phyloP scores from a whole-genome alignment of 106 monocot species.

The Iris macrosiphon region DNA sequence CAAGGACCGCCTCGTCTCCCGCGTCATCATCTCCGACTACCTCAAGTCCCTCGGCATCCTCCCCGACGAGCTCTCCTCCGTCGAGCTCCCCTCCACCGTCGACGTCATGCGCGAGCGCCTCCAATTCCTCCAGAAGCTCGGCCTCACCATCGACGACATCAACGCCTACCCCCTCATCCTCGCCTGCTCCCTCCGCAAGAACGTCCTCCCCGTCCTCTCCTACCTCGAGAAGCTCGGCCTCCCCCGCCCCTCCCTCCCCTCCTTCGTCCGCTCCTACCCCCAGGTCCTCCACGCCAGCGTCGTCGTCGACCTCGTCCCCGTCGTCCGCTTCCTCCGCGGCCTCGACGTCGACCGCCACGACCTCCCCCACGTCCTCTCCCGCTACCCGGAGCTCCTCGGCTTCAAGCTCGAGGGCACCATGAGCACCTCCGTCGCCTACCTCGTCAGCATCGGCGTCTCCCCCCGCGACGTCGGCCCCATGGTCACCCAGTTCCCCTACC shows the following conservation, averaged over 20 bases:
- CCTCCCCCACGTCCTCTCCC: conserved; percentile 65
- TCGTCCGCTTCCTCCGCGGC: conserved; percentile 75
- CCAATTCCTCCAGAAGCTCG: conserved; percentile 74
- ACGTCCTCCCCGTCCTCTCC: conserved; percentile 78
- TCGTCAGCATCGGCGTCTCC: conserved; percentile 76
- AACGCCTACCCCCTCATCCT: conserved; percentile 79
- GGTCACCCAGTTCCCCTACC: conserved; percentile 49
- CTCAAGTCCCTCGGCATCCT: conserved; percentile 62
- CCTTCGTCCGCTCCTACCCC: conserved; percentile 67
- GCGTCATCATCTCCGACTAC: conserved; percentile 84
- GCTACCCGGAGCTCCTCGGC: conserved; percentile 77
- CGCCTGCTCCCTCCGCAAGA: conserved; percentile 90
- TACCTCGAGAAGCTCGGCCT: conserved; percentile 85
- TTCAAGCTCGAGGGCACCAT: conserved; percentile 96
- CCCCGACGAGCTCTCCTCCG: conserved; percentile 75
- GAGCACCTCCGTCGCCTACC: conserved; percentile 90
- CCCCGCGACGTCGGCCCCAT: conserved; percentile 71
- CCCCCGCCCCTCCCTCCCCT: conserved; percentile 36
- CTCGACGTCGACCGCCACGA: conserved; percentile 71
- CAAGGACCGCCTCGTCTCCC: conserved; percentile 82
- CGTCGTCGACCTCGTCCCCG: conserved; percentile 69
- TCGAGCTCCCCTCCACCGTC: conserved; percentile 85
- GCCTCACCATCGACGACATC: conserved; percentile 77
- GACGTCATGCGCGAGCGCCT: conserved; percentile 88
- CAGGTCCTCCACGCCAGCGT: conserved; percentile 88